A percentile compares a stretch with the other conserved stretches of the same genome.
These are phyloP conservation scores for Staphylotrichum tortipilum DNA, from an alignment of 495 filamentous ascomycete genomes.

Conservation along the genomic window DNA sequence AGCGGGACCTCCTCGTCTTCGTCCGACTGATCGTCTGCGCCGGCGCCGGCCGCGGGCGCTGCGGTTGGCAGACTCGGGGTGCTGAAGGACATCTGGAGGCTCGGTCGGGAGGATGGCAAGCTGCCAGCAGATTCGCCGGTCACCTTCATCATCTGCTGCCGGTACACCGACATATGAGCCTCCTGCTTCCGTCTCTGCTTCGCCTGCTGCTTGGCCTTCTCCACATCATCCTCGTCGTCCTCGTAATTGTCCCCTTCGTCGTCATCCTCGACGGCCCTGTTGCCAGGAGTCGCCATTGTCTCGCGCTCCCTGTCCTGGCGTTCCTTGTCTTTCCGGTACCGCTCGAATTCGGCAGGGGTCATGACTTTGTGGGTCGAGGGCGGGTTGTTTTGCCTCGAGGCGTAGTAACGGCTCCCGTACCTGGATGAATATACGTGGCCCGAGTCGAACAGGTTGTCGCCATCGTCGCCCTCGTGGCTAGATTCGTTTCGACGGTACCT, in stretches of 20 bases:
- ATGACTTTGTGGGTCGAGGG: slow-evolving; percentile 61
- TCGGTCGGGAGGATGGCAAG: slow-evolving; percentile 31
- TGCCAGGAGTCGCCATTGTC: slow-evolving; percentile 19
- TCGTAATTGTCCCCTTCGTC: slow-evolving; percentile 54
- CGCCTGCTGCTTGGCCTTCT: slow-evolving; percentile 61
- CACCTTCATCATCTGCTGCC: slow-evolving; percentile 96
- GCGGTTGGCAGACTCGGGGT: slow-evolving; percentile 42
- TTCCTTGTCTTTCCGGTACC: slow-evolving; percentile 72
- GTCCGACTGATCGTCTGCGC: slow-evolving; percentile 48
- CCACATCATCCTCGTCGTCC: slow-evolving; percentile 79
- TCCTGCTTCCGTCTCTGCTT: slow-evolving; percentile 82
- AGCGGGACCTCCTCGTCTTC: slow-evolving; percentile 85
- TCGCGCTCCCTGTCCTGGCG: slow-evolving; percentile 62
- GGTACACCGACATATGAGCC: slow-evolving; percentile 80
- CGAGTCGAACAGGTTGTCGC: slow-evolving; percentile 40
- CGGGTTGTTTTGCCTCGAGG: slow-evolving; percentile 29
- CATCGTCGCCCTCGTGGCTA: slow-evolving; percentile 27
- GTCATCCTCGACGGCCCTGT: slow-evolving; percentile 36
- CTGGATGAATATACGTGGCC: slow-evolving; percentile 48
- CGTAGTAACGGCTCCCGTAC: slow-evolving; percentile 37
- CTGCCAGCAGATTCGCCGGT: slow-evolving; percentile 59
- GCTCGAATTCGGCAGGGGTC: slow-evolving; percentile 82
- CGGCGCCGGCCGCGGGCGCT: slow-evolving; percentile 10
- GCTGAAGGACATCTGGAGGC: slow-evolving; percentile 44
- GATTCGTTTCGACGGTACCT: slow-evolving; percentile 32